Conservation (phyloP, 345 rosid species). For the Ricinus communis region DNA sequence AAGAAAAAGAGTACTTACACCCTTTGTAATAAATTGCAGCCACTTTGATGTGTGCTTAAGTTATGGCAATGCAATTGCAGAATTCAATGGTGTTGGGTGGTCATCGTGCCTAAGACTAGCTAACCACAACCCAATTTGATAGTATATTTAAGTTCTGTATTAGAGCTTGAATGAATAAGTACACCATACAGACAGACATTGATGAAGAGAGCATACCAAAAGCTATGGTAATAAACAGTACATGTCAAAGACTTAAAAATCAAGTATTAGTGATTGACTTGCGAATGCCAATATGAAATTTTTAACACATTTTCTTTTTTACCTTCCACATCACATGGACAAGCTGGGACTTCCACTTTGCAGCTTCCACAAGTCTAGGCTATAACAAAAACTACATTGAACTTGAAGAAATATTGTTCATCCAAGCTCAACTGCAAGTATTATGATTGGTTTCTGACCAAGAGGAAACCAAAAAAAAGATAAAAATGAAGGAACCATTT, state of each 20-base stretch:
- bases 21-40: too few species aligned
- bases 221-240: not conserved
- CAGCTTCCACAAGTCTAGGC: slow-evolving; percentile 10
- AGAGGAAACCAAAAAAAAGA: too few species aligned
- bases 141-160: not conserved
- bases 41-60: too few species aligned
- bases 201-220: not conserved
- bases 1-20: too few species aligned
- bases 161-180: not conserved
- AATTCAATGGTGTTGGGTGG: not conserved
- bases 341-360: not conserved
- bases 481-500: too few species aligned
- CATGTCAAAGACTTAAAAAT: not conserved
- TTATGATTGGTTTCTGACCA: too few species aligned
- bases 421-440: too few species aligned
- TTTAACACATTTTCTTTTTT: not conserved
- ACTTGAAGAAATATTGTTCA: not conserved
- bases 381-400: not conserved
- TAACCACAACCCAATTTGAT: not conserved
- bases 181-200: not conserved
- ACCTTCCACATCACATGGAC: not conserved
- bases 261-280: not conserved
- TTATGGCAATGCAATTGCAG: too few species aligned
- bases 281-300: not conserved
- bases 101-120: slow-evolving; percentile 6